Conservation (phyloP, 2,329 filamentous ascomycete species). For the Penicillium sumatraense region DNA sequence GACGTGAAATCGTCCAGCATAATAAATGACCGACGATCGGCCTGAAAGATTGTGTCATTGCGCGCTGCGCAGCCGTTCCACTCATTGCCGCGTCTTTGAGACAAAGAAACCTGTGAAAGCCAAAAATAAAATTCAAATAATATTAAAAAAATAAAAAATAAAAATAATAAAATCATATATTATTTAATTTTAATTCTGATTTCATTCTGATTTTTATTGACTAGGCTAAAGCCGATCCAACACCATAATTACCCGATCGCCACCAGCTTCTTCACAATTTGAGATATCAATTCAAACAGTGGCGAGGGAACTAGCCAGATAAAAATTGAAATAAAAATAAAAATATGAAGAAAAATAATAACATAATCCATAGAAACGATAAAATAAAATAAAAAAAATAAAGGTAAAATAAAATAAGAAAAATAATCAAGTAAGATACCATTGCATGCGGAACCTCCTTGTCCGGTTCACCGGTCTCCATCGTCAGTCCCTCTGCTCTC, state of each 20-base stretch:
- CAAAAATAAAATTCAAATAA: background rate
- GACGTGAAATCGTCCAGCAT: background rate
- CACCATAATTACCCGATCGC: conserved; percentile 20
- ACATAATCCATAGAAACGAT: background rate
- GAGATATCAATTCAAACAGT: conserved; percentile 24
- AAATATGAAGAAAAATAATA: background rate
- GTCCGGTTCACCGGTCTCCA: conserved; percentile 23
- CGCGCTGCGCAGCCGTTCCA: conserved; percentile 6
- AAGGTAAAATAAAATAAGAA: background rate
- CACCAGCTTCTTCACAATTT: conserved; percentile 17
- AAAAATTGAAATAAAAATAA: background rate
- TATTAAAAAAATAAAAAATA: background rate
- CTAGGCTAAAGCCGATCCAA: conserved; percentile 8
- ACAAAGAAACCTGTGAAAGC: conserved; percentile 18
- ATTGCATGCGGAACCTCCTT: conserved; percentile 12
- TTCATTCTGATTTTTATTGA: background rate
- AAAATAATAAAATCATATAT: conserved; percentile 1
- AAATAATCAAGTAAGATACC: background rate
- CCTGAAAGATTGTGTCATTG: conserved; percentile 22
- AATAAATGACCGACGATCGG: conserved; percentile 14
- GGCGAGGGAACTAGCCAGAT: conserved; percentile 5
- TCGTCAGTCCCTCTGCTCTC: background rate
- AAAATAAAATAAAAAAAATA: background rate
- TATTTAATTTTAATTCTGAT: background rate
- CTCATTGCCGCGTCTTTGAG: conserved; percentile 19